A percentile compares a stretch with the other conserved stretches of the same genome.
Evolutionary conservation across 805 yeast species (phyloP).

Genomic region (Zygosaccharomyces bisporus): DNA sequence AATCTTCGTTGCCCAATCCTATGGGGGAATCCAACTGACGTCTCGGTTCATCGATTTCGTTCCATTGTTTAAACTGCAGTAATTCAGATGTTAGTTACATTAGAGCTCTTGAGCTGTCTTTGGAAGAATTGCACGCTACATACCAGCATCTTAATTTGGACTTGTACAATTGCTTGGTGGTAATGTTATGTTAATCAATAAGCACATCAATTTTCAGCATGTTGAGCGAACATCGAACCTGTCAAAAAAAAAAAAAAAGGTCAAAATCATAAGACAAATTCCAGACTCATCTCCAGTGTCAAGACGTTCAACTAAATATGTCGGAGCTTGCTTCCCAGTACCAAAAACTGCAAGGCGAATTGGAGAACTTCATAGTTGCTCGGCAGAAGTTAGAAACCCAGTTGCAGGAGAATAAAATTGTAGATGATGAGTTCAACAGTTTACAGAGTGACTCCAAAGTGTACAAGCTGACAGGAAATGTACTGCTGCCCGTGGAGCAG

Average conservation of each 20-base stretch:
- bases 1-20: slow-evolving; percentile 21
- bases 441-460: slow-evolving; percentile 69
- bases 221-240: neutral
- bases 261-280: too few relatives aligned
- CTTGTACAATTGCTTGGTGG: neutral
- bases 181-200: neutral
- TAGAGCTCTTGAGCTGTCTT: too few relatives aligned
- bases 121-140: neutral
- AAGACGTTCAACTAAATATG: too few relatives aligned
- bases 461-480: slow-evolving; percentile 89
- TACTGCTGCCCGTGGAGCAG: slow-evolving; percentile 82
- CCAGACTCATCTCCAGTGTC: too few relatives aligned
- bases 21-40: slow-evolving; percentile 41
- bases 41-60: slow-evolving; percentile 45
- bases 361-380: slow-evolving; percentile 56
- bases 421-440: slow-evolving; percentile 68
- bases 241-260: slow-evolving; percentile 4
- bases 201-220: neutral
- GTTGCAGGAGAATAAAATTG: slow-evolving; percentile 88
- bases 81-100: slow-evolving; percentile 10
- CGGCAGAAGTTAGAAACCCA: slow-evolving; percentile 92
- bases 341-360: slow-evolving; percentile 44
- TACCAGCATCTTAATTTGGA: slow-evolving; percentile 1
- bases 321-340: slow-evolving; percentile 27
- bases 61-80: slow-evolving; percentile 48